Evolutionary conservation across 805 yeast species (phyloP), one percentile per base, ranked within the genome.

Genomic region (Yarrowia osloensis): DNA sequence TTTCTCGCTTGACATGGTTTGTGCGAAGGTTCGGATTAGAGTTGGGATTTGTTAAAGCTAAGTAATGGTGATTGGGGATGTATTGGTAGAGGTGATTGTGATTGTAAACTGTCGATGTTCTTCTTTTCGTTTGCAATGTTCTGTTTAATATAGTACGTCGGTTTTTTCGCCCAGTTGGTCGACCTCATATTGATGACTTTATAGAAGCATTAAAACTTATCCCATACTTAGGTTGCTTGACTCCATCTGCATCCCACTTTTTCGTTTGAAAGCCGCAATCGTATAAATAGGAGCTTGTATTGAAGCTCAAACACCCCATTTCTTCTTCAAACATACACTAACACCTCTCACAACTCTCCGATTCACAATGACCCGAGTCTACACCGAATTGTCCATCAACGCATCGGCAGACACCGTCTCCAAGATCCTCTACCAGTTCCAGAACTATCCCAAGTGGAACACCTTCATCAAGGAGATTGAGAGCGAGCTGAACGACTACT

Each of bases 301-400:
- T 7, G 26, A 15, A 19, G 21, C 8, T 37, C 42, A n/a, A 37
- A 15, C 49, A 8, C 29, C 26, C 19, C n/a, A 22, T 24, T 44
- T 24, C 26, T 15, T 24, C 28, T 24, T 19, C 46, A 21, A 21
- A 40, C 26, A n/a, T 12, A n/a, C 13, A 40, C 17, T 11, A 19
- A 19, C 44, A 39, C 1, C 1, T 13, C 1, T 15, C 13, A 4
- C 15, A 19, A 8, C 28, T 21, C 19, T 6, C 28, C 11, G 8
- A 12, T 13, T 22, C 28, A 44, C 49, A 17, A 40, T 57, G 65
- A 29, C 37, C 15, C 37, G 39, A 29, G 65, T 57, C 2, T 40
- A 39, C 50, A 57, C 65, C 22, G 65, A 57, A 40, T 13, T 57
- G 13, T 35, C 47, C n/a, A 57, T 57, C 65, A 57, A 57, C 39